These are phyloP conservation scores for Pisolithus sp. DNA, from an alignment of 768 basidiomycete species.

Conservation along the genomic window DNA sequence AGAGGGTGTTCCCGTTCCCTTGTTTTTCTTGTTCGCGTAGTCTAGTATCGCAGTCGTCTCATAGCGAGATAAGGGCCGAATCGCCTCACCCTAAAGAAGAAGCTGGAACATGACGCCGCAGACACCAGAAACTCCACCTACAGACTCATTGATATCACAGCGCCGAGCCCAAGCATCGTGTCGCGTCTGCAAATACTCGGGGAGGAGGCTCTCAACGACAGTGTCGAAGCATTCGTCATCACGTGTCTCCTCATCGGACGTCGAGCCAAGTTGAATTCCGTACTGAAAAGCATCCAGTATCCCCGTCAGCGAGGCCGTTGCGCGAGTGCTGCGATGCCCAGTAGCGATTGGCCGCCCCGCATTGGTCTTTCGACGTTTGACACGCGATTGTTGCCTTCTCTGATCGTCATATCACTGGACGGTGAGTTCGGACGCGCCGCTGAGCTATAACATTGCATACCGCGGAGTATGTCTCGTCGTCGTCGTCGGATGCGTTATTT, in stretches of 20 bases:
- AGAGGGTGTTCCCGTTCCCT: slow-evolving; percentile 12
- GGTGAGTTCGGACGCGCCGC: background rate
- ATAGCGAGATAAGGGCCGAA: slow-evolving; percentile 38
- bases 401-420: background rate
- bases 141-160: slow-evolving; percentile 8
- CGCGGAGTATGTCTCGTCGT: slow-evolving; percentile 15
- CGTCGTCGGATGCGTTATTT: slow-evolving; percentile 13
- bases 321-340: slow-evolving; percentile 11
- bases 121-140: slow-evolving; percentile 4
- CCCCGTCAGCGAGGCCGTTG: slow-evolving; percentile 11
- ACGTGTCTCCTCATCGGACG: background rate
- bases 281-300: slow-evolving; percentile 16
- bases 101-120: background rate
- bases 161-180: slow-evolving; percentile 16
- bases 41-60: slow-evolving; percentile 35
- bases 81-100: slow-evolving; percentile 24
- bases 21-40: slow-evolving; percentile 7
- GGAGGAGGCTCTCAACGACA: slow-evolving; percentile 26
- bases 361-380: slow-evolving; percentile 24
- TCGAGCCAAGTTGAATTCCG: background rate
- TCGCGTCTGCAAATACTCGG: slow-evolving; percentile 30
- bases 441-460: slow-evolving; percentile 2
- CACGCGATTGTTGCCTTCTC: slow-evolving; percentile 8
- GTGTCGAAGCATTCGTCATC: slow-evolving; percentile 27
- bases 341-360: slow-evolving; percentile 9